Percentiles rank a stretch among this genome's conserved stretches.
Evolutionary conservation across 352 stramenopile species (phyloP).

Genomic region (Thraustochytrium sp.): DNA sequence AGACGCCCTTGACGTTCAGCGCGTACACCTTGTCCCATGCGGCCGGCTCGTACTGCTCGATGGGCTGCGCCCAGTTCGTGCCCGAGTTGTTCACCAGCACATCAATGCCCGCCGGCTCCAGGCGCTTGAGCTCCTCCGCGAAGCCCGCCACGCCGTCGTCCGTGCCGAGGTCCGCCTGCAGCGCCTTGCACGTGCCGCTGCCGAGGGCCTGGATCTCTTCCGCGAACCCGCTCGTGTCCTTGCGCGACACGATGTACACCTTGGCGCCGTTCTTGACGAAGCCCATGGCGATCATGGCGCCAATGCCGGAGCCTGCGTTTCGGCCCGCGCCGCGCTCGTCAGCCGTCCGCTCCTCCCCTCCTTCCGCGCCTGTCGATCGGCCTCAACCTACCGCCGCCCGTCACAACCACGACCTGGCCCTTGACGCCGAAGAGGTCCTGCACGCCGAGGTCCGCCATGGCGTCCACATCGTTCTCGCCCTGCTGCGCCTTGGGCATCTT

Average conservation of each 20-base stretch:
- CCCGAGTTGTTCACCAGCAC: conserved; percentile 91
- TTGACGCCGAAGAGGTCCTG: conserved; percentile 53
- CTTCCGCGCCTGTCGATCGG: no score
- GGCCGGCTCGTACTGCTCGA: conserved; percentile 59
- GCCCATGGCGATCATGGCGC: conserved; percentile 87
- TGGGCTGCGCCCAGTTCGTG: conserved; percentile 57
- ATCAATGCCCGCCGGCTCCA: conserved; percentile 58
- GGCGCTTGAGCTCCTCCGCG: conserved; percentile 59
- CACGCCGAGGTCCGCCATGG: background rate
- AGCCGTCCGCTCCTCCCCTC: no score
- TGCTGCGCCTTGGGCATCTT: conserved; percentile 33
- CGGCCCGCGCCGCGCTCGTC: no score
- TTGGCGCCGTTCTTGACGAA: conserved; percentile 82
- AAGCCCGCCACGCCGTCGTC: conserved; percentile 71
- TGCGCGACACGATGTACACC: conserved; percentile 78
- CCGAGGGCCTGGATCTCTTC: conserved; percentile 11
- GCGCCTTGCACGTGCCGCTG: conserved; percentile 63
- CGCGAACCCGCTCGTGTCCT: conserved; percentile 10
- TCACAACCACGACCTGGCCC: conserved; percentile 76
- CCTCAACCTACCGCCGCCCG: no score
- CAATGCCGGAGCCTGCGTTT: conserved; percentile 85
- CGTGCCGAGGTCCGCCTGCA: conserved; percentile 67
- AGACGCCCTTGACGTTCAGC: conserved; percentile 88
- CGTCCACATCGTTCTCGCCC: conserved; percentile 28
- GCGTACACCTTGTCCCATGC: conserved; percentile 83